A percentile compares a stretch with the other conserved stretches of the same genome.
Conservation (phyloP, 768 basidiomycete genomes). For the Termitomyces sp. region DNA sequence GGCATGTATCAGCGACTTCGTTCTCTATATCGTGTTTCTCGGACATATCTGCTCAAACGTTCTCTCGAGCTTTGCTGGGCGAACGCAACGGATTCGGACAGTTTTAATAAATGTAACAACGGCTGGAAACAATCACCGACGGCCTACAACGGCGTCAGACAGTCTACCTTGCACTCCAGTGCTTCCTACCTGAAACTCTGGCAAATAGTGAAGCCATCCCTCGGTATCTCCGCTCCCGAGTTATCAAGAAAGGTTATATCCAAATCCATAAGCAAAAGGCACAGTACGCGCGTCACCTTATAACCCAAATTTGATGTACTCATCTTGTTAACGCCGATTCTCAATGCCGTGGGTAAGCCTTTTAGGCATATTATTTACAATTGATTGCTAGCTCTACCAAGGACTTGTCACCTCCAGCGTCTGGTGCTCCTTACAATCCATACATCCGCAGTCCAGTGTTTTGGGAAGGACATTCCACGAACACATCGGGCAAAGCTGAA, state of each 20-base stretch:
- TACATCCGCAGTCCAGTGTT: not conserved
- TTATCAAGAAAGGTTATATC: not conserved
- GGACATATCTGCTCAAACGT: not conserved
- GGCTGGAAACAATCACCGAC: conserved; percentile 1
- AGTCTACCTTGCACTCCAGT: not conserved
- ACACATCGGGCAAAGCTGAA: not conserved
- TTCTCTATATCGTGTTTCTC: not conserved
- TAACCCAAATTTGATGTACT: not conserved
- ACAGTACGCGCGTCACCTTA: not conserved
- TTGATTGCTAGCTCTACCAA: not conserved
- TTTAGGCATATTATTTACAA: not conserved
- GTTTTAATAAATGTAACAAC: not conserved
- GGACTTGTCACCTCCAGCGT: not conserved
- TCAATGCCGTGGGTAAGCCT: not conserved
- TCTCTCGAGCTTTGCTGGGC: not conserved
- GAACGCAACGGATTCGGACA: not conserved
- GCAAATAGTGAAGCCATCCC: not conserved
- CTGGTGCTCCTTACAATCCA: not conserved
- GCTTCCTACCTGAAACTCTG: not conserved
- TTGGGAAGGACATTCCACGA: not conserved
- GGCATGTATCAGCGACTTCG: not conserved
- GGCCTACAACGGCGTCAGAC: not conserved
- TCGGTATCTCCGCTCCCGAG: conserved; percentile 5
- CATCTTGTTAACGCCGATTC: not conserved
- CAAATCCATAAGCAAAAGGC: not conserved